Base-by-base conservation (phyloP, 768 basidiomycete species). In the Boletus rubescentipes region DNA sequence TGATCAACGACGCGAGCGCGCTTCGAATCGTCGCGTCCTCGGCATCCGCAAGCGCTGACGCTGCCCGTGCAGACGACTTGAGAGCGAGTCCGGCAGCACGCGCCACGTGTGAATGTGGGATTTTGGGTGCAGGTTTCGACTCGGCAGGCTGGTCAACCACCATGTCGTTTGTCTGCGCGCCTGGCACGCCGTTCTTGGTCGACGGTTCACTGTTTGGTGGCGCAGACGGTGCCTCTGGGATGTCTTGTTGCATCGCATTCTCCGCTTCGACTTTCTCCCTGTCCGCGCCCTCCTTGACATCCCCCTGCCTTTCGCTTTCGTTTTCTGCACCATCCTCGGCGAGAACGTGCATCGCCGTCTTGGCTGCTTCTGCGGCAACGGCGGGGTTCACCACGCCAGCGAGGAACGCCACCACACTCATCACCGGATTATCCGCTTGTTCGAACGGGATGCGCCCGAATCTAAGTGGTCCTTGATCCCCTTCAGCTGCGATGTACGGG, bases 381-480 rank as follows among this genome's bases (percentile, higher is more conserved):
- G 87, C 86, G 0, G 93, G 93, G 10, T 85, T 85, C 8, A 98
- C 89, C 10, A 95, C 93, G 7, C 92, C 90, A 9, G 97, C 93
- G 21, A 99, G 78, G 76, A 98, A 98, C 2, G 97, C 93, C 18
- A 98, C 95, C 21, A 98, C 97, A 69, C 91, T 93, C 93, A 99
- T 93, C 16, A 99, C 93, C 0, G 97, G 97, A 66, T 98, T 98
- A 65, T 99, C 97, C 5, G 91, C 85, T 68, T 93, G 91, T 62
- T 93, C 89, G 67, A 98, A 97, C 1, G 96, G 96, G 49, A 97
- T 79, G 15, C 88, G 74, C 0, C 86, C 84, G 49, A 86, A 93
- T 51, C 87, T 73, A 40, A 95, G 73, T 1, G 87, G 77, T 9
- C 92, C 92, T 74, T 87, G 81, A 20, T 85, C 84, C 3, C 80